Base-by-base conservation (phyloP, 2,329 filamentous ascomycete species). In the Knufia fluminis region DNA sequence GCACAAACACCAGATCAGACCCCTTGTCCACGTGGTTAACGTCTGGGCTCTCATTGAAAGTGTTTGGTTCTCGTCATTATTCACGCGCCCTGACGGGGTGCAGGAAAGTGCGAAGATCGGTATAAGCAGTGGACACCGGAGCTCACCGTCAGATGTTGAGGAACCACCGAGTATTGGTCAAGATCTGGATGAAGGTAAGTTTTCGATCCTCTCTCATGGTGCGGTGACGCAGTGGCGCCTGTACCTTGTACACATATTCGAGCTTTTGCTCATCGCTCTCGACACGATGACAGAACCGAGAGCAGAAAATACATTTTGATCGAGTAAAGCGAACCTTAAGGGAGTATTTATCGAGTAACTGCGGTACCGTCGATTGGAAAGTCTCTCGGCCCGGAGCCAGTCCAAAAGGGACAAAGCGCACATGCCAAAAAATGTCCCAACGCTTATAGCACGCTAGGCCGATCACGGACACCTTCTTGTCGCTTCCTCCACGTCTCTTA, bases 291-390 rank as follows among this genome's bases (percentile, higher is more conserved):
- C 16, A 43, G 14, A 44, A 17, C 4, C 12, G n/a, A 26, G 41
- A n/a, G 14, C 28, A 43, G 40, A 16, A 44, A 40, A 33, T 38
- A 41, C 31, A 41, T 56, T 56, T 58, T 40, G 49, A 58, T 58
- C 52, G 56, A 56, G 56, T 58, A 58, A 58, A 44, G 50, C 48
- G 45, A 48, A 32, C 42, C 28, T 19, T 45, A 16, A 6, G 17
- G 20, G 33, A 33, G 17, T 26, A 31, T 46, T 45, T 36, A 57
- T 56, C 53, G 55, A 56, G 55, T 56, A 54, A 57, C 53, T 38
- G 36, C 38, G 39, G 24, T 48, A 19, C 28, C 19, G 26, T 14
- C n/a, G 28, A 39, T 46, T 44, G 43, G 22, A 40, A 41, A 16
- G 40, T n/a, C 26, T 41, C 43, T 48, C 39, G 49, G 50, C 48